Base-by-base conservation (phyloP, 441 rosid species). In the Pelargonium cotyledonis region DNA sequence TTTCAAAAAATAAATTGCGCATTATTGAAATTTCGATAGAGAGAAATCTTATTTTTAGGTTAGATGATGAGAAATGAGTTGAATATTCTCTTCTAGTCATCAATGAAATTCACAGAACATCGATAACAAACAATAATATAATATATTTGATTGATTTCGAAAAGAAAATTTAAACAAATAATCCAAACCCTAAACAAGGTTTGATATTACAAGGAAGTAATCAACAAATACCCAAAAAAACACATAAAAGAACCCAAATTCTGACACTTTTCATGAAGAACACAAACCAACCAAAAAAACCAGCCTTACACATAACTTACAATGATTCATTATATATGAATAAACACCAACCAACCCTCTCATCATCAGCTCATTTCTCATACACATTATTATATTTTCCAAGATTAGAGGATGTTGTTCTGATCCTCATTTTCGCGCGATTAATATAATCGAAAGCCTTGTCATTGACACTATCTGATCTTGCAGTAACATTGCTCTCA, bases 401-500 rank as follows among this genome's bases (percentile, higher is more conserved):
- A 23, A 61, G 38, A 14, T 29, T 61, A 8, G 65, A 61, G 9
- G 65, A 61, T 11, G 65, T 61, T 21, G 65, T 61, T 26, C 65
- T 61, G 23, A 61, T 61, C 65, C 65, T 61, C 35, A 61, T 61
- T 31, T 26, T 61, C 31, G 65, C 12, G 5, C 29, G 14, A 26
- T 29, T 26, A 26, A 61, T 61, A 26, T 7, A 61, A 23, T 55
- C 21, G 21, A 23, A 55, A 55, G 61, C 61, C 26, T 55, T 55
- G 61, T 55, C 61, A 55, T 55, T 55, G 8, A 55, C 61, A 55
- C 61, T 55, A 55, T 55, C 61, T 4, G 21, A 7, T 55, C 61
- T 55, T 7, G 61, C 61, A 16, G 61, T 19, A 16, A 10, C 26
- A 18, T 3, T 10, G 4, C n/a, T 55, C 11, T 23, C 61, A 16